Percentiles rank a stretch among this genome's conserved stretches.
Conservation (phyloP, 345 rosid genomes). For the Boechera divaricarpa region DNA sequence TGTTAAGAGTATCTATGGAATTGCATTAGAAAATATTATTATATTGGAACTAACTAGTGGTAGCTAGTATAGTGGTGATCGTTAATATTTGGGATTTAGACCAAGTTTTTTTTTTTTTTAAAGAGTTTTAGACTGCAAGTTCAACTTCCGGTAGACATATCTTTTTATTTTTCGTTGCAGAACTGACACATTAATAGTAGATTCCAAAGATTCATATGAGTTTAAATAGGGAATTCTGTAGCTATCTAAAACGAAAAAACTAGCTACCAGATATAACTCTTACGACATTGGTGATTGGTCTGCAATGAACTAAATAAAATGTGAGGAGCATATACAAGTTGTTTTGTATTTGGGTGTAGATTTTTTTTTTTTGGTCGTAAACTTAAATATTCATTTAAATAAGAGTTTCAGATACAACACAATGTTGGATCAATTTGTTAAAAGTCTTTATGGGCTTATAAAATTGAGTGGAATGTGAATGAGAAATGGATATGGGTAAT, state of each 20-base stretch:
- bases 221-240: background rate
- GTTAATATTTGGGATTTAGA: background rate
- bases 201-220: background rate
- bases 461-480: too few relatives aligned
- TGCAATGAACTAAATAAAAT: background rate
- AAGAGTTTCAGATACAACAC: too few relatives aligned
- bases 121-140: background rate
- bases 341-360: background rate
- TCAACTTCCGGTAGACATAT: constrained; percentile 2
- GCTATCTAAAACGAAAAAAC: background rate
- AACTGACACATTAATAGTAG: background rate
- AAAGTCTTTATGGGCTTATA: too few relatives aligned
- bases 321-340: background rate
- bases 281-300: background rate
- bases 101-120: too few relatives aligned
- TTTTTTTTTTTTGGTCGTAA: too few relatives aligned
- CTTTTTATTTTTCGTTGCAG: background rate
- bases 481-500: too few relatives aligned
- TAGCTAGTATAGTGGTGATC: background rate
- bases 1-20: background rate
- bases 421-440: too few relatives aligned
- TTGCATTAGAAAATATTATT: background rate
- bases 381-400: too few relatives aligned
- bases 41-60: background rate
- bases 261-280: background rate